Base-by-base conservation (phyloP, 1,284 basidiomycete species). In the Takashimella tepidaria region DNA sequence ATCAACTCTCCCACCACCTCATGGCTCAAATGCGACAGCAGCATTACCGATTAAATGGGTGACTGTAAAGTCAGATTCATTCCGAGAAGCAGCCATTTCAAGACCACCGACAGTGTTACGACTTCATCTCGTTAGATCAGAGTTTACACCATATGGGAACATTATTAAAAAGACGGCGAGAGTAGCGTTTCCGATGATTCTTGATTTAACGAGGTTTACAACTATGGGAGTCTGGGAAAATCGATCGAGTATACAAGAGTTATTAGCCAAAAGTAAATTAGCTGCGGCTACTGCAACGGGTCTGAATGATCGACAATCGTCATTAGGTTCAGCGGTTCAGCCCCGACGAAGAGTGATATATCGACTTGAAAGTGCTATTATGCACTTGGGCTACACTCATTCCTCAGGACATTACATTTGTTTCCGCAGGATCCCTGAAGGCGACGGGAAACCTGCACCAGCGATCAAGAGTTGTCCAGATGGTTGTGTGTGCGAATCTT, bases 331-430 rank as follows among this genome's bases (percentile, higher is more conserved):
- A 46, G 23, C 5, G 11, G 45, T 13, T 10, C 10, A 16, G 16
- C 8, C 10, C 16, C 10, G 31, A 16, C 8, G 79, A 25, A 78
- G 84, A 45, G 84, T 82, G 11, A 77, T 92, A 31, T 96, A 95
- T 72, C 82, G 88, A 37, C 82, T 96, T 24, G 75, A 84, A 2
- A 84, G 88, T 10, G 83, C 89, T 24, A 89, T 96, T 8, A 89
- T 90, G 63, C 92, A 96, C 75, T 92, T 86, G 69, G 92, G 92
- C 19, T 73, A 71, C 52, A 83, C 84, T 55, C 90, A 93, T 67
- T 86, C 84, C 5, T 92, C 87, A 66, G 92, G 92, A 1, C 92
- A 96, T 72, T 96, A 92, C 68, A 82, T 95, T 57, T 89, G 88
- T 60, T 92, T 84, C 70, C 80, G 92, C n/a, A 79, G 92, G 40